phyloP scores from a whole-genome alignment of 345 rosid species.

The Garcia nutans region DNA sequence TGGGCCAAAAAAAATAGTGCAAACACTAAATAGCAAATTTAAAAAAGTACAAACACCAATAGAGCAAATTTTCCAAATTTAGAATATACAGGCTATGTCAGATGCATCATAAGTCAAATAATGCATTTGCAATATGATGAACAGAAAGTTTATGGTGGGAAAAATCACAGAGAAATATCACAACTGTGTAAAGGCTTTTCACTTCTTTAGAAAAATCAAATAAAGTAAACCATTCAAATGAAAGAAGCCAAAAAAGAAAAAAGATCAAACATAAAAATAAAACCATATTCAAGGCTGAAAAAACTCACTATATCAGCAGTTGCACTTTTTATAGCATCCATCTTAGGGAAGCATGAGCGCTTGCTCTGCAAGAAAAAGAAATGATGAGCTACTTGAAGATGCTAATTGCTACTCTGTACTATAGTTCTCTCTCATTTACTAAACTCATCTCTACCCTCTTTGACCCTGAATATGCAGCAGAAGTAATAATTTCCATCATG shows the following conservation, averaged over 20 bases:
- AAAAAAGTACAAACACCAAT: too few species aligned
- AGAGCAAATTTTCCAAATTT: not conserved
- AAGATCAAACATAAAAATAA: not conserved
- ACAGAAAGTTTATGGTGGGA: not conserved
- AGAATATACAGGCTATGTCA: not conserved
- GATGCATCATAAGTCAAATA: not conserved
- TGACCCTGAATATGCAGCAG: not conserved
- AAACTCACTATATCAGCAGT: slow-evolving; percentile 84
- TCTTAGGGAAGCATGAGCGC: slow-evolving; percentile 73
- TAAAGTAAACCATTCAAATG: too few species aligned
- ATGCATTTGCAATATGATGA: not conserved
- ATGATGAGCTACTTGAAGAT: slow-evolving; percentile 19
- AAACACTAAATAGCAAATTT: too few species aligned
- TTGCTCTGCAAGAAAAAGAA: slow-evolving; percentile 57
- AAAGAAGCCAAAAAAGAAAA: not conserved
- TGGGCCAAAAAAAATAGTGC: too few species aligned
- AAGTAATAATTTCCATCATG: not conserved
- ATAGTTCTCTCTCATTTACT: not conserved
- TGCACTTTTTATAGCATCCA: slow-evolving; percentile 88
- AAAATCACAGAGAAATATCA: not conserved
- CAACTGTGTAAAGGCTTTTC: not conserved
- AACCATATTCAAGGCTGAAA: slow-evolving; percentile 5
- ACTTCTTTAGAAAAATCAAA: too few species aligned
- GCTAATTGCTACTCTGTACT: not conserved
- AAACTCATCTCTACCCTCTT: too few species aligned